phyloP scores from a whole-genome alignment of 179 eudicot genomes.

The Sideroxylon spinosum region DNA sequence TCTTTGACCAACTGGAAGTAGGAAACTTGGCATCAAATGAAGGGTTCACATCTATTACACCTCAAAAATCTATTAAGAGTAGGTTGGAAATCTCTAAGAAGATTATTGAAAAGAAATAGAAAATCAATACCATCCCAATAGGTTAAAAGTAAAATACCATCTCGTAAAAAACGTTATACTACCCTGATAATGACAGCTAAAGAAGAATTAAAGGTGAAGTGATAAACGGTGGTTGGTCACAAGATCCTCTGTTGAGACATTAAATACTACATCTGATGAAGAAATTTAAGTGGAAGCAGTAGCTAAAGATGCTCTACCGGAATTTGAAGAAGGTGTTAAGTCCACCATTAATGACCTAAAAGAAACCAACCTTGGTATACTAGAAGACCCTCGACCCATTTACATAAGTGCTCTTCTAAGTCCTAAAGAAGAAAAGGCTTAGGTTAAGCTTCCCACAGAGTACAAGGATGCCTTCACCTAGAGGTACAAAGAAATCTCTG shows the following conservation, averaged over 20 bases:
- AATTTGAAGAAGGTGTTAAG: not conserved
- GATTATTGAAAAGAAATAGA: not conserved
- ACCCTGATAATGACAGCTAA: not conserved
- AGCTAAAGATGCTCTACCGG: not conserved
- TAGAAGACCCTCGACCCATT: not conserved
- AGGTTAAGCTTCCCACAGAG: not conserved
- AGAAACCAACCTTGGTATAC: conserved; percentile 4
- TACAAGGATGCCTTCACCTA: not conserved
- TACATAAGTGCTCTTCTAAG: conserved; percentile 1
- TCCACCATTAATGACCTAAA: not conserved
- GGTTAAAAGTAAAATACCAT: not conserved
- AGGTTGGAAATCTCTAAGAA: too few relatives aligned
- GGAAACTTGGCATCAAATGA: not conserved
- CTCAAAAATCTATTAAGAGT: not conserved
- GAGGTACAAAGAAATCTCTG: not conserved
- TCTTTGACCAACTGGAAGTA: not conserved
- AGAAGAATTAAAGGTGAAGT: not conserved
- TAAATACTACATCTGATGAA: not conserved
- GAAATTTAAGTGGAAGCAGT: not conserved
- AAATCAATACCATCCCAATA: not conserved
- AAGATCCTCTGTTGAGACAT: not conserved
- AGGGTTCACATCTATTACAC: not conserved
- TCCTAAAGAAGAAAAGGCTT: not conserved
- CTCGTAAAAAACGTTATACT: not conserved
- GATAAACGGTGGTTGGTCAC: not conserved